Evolutionary conservation across 805 yeast species (phyloP), one percentile per base, ranked within the genome.

Genomic region (Saccharomyces kudriavzevii): DNA sequence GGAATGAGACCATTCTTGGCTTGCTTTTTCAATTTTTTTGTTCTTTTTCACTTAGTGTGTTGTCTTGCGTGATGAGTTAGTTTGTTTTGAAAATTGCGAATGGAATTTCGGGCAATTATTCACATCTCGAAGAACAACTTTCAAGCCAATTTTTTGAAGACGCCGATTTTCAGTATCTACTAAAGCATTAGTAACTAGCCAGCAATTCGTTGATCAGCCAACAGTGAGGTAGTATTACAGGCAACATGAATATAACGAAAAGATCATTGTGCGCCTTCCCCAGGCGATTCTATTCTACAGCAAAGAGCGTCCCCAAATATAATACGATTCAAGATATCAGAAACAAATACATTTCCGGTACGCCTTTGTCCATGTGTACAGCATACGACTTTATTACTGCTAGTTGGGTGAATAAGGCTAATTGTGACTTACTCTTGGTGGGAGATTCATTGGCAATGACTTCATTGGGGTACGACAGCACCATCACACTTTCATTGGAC

Each of bases 401-500:
- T 0, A 73, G 75, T 29, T 74, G 86, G 61, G 95, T 90, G 0
- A 83, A 85, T 25, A 68, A 75, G 17, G 80, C 91, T 0, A 77
- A 79, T 0, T 76, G 82, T 2, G 97, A 92, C 60, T 76, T 84
- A 54, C 75, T 84, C 5, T 75, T 92, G 2, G 84, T 92, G 3
- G 99, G 99, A 2, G 99, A 92, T 68, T 91, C 97, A 0, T 71
- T 94, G 26, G 89, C 97, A 0, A 92, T 90, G 97, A 91, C 88
- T 0, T 78, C 96, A 0, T 75, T 89, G 57, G 99, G 99, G 0
- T 84, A 85, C 64, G 76, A 75, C 2, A 83, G 86, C 45, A 85
- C 98, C 0, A 82, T 85, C 55, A 87, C 87, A 61, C 70, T 94
- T 27, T 77, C 84, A 2, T 79, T 89, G 50, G 91, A 89, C 10